Percentiles rank a stretch among this genome's conserved stretches.
Conservation (phyloP, 352 stramenopile species). For the Pythium plurisporium region DNA sequence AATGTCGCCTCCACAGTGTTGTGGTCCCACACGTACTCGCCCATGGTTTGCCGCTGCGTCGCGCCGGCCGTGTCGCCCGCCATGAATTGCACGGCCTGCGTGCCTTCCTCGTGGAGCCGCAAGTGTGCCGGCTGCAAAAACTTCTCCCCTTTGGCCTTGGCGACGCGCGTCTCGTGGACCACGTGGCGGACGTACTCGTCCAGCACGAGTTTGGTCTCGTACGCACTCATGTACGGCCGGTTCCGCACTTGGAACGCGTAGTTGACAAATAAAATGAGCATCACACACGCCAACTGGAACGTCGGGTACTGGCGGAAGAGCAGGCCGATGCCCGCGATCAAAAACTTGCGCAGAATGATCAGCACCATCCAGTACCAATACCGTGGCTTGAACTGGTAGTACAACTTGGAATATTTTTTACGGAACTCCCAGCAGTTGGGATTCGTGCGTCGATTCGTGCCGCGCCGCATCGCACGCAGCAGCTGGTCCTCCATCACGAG, state of each 20-base stretch:
- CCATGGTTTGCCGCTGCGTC: slow-evolving; percentile 36
- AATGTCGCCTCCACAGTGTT: slow-evolving; percentile 74
- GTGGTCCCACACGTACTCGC: slow-evolving; percentile 72
- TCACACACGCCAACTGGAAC: slow-evolving; percentile 71
- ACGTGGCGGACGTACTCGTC: slow-evolving; percentile 51
- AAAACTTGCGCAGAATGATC: slow-evolving; percentile 75
- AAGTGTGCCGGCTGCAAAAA: slow-evolving; percentile 53
- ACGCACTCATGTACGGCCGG: slow-evolving; percentile 71
- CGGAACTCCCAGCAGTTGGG: slow-evolving; percentile 69
- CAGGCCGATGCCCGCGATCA: slow-evolving; percentile 58
- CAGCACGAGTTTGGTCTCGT: slow-evolving; percentile 52
- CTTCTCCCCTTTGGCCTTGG: slow-evolving; percentile 47
- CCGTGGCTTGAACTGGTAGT: slow-evolving; percentile 85
- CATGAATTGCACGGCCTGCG: slow-evolving; percentile 24
- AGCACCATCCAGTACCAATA: slow-evolving; percentile 80
- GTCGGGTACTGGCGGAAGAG: slow-evolving; percentile 70
- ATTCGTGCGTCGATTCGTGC: slow-evolving; percentile 54
- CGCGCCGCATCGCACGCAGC: slow-evolving; percentile 47
- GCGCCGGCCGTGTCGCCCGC: background rate
- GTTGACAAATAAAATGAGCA: slow-evolving; percentile 73
- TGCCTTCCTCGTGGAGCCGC: slow-evolving; percentile 39
- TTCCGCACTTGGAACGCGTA: slow-evolving; percentile 71
- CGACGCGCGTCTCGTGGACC: slow-evolving; percentile 41
- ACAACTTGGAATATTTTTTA: slow-evolving; percentile 77
- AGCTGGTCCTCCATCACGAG: slow-evolving; percentile 64